Evolutionary conservation across 2,329 filamentous ascomycete genomes (phyloP), one percentile per base, ranked within the genome.

Genomic region (Diplodia mutila): DNA sequence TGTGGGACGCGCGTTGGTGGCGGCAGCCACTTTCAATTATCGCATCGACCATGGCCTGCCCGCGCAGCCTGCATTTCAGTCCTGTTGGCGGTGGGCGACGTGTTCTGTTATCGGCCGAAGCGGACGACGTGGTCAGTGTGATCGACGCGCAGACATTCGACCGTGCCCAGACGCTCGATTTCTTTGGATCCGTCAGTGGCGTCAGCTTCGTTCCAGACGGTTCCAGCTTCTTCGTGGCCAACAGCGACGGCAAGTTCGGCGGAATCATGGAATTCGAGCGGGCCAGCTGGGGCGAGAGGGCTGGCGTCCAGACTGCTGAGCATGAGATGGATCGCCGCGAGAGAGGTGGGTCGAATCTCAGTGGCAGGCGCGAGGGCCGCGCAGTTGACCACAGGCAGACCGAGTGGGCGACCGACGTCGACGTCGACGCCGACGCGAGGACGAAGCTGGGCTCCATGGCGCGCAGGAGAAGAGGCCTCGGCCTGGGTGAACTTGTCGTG

Each of bases 1-100:
- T 94, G 59, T 94, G 90, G 88, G 91, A 94, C 75, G 89, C 91
- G 8, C 85, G 91, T 9, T 87, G 86, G 65, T 92, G 90, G 89
- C 83, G 80, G 53, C 80, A 84, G 66, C 84, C 84, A 9, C 79
- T 84, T 4, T 81, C 82, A 21, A 85, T 85, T 12, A 80, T 94
- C 27, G 81, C 85, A 51, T 86, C 87, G 27, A 86, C 90, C 73
- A 88, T 92, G 83, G 87, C 90, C 1, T 88, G 89, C 23, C 89
- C 89, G 0, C 86, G 91, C 25, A 89, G 86, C 64, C 78, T 94
- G 51, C 86, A 86, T 46, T 94, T 94, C 78, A 92, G 90, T 0
- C 90, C 91, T 0, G 77, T 87, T 2, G 91, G 91, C 21, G 87
- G 87, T 61, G 90, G 90, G 2, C 85, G 85, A 70, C 85, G 86